Evolutionary conservation across 2,329 filamentous ascomycete genomes (phyloP).

Genomic region (Cercospora zeina): DNA sequence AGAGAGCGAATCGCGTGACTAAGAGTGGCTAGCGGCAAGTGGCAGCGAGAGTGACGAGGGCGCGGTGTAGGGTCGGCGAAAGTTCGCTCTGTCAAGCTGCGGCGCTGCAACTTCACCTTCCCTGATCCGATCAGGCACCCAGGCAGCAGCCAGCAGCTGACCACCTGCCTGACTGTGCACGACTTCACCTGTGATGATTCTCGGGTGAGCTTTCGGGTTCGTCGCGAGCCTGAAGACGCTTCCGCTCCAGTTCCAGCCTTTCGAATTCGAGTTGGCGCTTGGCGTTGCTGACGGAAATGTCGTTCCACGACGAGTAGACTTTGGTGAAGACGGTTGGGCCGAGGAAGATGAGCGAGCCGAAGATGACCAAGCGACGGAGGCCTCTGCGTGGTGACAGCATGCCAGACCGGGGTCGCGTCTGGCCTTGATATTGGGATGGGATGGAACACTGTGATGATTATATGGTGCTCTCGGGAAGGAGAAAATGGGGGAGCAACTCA

Average conservation of each 20-base stretch:
- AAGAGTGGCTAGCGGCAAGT: background rate
- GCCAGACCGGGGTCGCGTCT: background rate
- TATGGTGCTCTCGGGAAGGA: background rate
- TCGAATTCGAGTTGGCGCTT: constrained; percentile 19
- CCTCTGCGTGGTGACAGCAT: constrained; percentile 15
- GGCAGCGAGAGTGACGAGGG: constrained; percentile 1
- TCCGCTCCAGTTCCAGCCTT: constrained; percentile 14
- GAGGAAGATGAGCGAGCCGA: constrained; percentile 17
- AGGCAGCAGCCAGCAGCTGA: background rate
- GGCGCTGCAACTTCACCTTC: background rate
- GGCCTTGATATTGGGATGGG: background rate
- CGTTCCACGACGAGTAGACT: constrained; percentile 17
- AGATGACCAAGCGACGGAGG: constrained; percentile 18
- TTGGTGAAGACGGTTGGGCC: constrained; percentile 16
- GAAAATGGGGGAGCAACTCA: background rate
- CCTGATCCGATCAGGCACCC: constrained; percentile 2
- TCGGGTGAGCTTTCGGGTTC: background rate
- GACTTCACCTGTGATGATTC: background rate
- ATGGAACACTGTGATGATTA: background rate
- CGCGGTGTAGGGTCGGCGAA: background rate
- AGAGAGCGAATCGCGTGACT: constrained; percentile 7
- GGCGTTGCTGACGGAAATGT: constrained; percentile 19
- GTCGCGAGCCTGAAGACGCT: constrained; percentile 4
- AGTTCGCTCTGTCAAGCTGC: background rate
- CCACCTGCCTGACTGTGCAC: background rate